Evolutionary conservation across 352 stramenopile genomes (phyloP).

Genomic region (Phytopythium kandeliae): DNA sequence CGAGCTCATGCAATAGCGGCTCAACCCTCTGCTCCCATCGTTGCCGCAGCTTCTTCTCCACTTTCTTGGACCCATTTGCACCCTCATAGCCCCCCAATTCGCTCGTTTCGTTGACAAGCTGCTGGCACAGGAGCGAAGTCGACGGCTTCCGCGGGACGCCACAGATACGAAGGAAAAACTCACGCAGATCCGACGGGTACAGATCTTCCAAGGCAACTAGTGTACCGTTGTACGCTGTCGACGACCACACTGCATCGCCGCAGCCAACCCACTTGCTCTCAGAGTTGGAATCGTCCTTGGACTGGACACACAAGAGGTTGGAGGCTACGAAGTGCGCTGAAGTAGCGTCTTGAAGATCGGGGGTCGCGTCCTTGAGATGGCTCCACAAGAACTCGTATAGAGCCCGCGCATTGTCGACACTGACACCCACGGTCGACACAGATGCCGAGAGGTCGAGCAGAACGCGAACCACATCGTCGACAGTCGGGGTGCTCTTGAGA

Average conservation of each 20-base stretch:
- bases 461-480: constrained; percentile 36
- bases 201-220: constrained; percentile 36
- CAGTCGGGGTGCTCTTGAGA: constrained; percentile 32
- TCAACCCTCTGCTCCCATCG: constrained; percentile 31
- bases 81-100: not conserved
- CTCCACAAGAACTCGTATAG: constrained; percentile 44
- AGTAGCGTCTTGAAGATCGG: not conserved
- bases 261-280: constrained; percentile 3
- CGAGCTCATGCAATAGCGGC: constrained; percentile 33
- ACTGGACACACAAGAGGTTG: constrained; percentile 20
- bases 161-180: constrained; percentile 64
- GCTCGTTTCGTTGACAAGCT: constrained; percentile 10
- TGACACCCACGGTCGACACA: constrained; percentile 8
- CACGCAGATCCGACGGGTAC: constrained; percentile 42
- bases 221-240: constrained; percentile 19
- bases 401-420: constrained; percentile 15
- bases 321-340: constrained; percentile 14
- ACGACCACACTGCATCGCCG: constrained; percentile 39
- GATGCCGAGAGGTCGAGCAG: constrained; percentile 23
- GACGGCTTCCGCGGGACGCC: constrained; percentile 61
- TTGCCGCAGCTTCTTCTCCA: constrained; percentile 9
- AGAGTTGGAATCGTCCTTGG: not conserved
- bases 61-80: constrained; percentile 10
- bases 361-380: constrained; percentile 6
- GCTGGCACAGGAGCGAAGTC: constrained; percentile 33